Evolutionary conservation across 805 yeast genomes (phyloP).

Genomic region (Candida parachauliodes): DNA sequence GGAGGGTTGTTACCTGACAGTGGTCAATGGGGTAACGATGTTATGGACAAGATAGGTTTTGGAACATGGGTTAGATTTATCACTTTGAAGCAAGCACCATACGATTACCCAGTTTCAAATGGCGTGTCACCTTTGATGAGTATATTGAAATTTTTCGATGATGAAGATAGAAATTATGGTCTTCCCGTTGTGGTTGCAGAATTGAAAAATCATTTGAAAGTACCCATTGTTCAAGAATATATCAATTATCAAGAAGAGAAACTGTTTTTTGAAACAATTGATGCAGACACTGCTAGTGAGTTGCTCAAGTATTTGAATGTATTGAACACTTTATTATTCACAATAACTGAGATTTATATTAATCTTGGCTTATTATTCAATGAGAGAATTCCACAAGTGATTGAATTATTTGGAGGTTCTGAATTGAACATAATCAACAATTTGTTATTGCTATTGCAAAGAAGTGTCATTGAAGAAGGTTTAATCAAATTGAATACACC

Average conservation of each 20-base stretch:
- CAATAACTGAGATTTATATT: slow-evolving; percentile 54
- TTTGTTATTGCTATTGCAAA: slow-evolving; percentile 45
- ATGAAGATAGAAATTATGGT: slow-evolving; percentile 50
- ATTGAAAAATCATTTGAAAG: slow-evolving; percentile 25
- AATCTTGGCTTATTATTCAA: slow-evolving; percentile 50
- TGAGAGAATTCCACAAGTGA: slow-evolving; percentile 39
- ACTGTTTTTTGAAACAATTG: slow-evolving; percentile 34
- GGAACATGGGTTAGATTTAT: slow-evolving; percentile 48
- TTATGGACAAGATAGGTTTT: slow-evolving; percentile 34
- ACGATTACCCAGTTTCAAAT: slow-evolving; percentile 55
- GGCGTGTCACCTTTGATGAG: slow-evolving; percentile 52
- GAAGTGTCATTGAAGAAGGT: slow-evolving; percentile 57
- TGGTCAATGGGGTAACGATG: slow-evolving; percentile 43
- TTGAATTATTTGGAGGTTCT: slow-evolving; percentile 34
- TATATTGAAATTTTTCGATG: slow-evolving; percentile 54
- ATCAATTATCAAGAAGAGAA: slow-evolving; percentile 23
- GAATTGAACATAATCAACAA: slow-evolving; percentile 41
- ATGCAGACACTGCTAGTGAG: slow-evolving; percentile 25
- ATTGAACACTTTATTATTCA: slow-evolving; percentile 44
- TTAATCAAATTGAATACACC: slow-evolving; percentile 49
- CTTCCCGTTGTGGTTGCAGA: slow-evolving; percentile 32
- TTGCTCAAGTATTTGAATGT: slow-evolving; percentile 33
- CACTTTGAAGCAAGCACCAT: slow-evolving; percentile 53
- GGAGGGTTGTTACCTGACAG: slow-evolving; percentile 52
- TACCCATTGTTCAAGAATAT: slow-evolving; percentile 25